phyloP scores from a whole-genome alignment of 345 rosid genomes.

The Euphorbia lathyris region DNA sequence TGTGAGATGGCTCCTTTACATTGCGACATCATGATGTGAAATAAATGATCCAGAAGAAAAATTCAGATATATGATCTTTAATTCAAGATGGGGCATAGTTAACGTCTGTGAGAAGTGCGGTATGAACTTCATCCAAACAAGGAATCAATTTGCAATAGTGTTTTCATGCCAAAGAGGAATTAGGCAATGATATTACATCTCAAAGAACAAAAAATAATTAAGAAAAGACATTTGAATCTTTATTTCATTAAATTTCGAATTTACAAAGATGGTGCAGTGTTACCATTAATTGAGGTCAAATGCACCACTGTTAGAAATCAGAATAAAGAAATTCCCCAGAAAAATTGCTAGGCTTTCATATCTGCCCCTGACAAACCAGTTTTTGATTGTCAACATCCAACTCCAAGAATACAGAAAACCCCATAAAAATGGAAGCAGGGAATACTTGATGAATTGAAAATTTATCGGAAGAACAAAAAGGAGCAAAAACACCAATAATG shows the following conservation, averaged over 20 bases:
- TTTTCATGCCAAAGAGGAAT: not conserved
- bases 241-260: slow-evolving; percentile 20
- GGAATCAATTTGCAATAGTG: not conserved
- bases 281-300: slow-evolving; percentile 22
- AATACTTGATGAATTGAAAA: not conserved
- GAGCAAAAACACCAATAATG: not conserved
- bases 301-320: slow-evolving; percentile 16
- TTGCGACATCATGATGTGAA: too few species aligned
- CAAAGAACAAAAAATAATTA: not conserved
- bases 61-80: slow-evolving; percentile 1
- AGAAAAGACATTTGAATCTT: slow-evolving; percentile 10
- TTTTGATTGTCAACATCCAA: not conserved
- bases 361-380: slow-evolving; percentile 18
- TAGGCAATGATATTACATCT: slow-evolving; percentile 7
- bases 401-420: not conserved
- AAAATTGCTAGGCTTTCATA: slow-evolving; percentile 1
- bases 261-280: slow-evolving; percentile 21
- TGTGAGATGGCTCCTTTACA: not conserved
- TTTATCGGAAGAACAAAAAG: not conserved
- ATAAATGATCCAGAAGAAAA: not conserved
- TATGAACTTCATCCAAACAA: not conserved
- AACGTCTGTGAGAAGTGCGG: not conserved
- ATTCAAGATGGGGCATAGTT: not conserved
- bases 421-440: not conserved
- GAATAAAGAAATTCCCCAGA: slow-evolving; percentile 10